Evolutionary conservation across 2,329 filamentous ascomycete species (phyloP), one percentile per base, ranked within the genome.

Genomic region (Sclerotinia spermophila): DNA sequence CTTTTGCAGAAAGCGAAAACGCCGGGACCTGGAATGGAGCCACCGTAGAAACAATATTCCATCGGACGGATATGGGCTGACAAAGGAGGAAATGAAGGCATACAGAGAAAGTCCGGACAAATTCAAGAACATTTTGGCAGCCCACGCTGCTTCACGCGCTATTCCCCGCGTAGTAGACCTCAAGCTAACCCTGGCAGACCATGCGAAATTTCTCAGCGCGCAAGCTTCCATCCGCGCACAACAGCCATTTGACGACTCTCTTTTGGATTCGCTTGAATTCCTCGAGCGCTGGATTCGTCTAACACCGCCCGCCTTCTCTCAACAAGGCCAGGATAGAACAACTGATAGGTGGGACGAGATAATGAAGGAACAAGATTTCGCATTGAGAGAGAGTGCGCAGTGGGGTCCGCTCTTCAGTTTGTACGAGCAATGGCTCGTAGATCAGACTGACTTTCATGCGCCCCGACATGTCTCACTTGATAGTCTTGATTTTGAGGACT

Each of bases 311-410:
- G n/a, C 4, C n/a, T 53, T 27, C 48, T 27, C 3, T 15, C 15
- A 27, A 2, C 3, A 5, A 53, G 0, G 27, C 11, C 2, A 2
- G 17, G 13, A 8, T 15, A 1, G n/a, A 53, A 27, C n/a, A 15
- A 3, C 24, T 27, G 13, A 53, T 17, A 53, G 3, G n/a, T 53
- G 48, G 48, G 27, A 7, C 17, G n/a, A 53, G n/a, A 30, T 27
- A 1, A 53, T 53, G n/a, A 27, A 17, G 48, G 48, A 53, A 53
- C n/a, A 53, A 53, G 13, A 27, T 17, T 17, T 27, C 1, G 13
- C 5, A 1, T 27, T 53, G 48, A 53, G 48, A 53, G 48, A 27
- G n/a, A 53, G 48, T 17, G 0, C n/a, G n/a, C 13, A 53, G n/a
- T 53, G 48, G 48, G 48, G n/a, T 27, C n/a, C 13, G n/a, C 48